Conservation (phyloP, 148 eudicot species). For the Tetragonia tetragonoides region DNA sequence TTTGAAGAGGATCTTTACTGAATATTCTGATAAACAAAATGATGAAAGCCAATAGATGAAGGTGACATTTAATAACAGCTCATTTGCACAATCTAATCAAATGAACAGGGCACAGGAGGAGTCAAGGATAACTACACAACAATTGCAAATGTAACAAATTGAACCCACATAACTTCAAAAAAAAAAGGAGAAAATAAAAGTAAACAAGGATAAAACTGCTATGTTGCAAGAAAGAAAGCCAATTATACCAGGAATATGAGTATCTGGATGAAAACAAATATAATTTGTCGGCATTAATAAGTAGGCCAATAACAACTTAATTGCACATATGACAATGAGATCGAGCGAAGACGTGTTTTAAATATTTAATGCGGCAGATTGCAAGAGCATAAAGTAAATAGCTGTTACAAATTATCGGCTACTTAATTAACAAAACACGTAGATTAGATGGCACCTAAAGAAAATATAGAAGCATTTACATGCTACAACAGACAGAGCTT, state of each 20-base stretch:
- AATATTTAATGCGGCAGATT: neutral
- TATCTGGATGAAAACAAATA: neutral
- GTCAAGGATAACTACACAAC: neutral
- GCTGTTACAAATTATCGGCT: neutral
- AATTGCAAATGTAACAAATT: neutral
- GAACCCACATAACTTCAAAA: neutral
- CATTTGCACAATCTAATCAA: neutral
- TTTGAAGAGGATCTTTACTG: neutral
- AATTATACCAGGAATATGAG: neutral
- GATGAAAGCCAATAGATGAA: neutral
- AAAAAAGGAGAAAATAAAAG: neutral
- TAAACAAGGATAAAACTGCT: neutral
- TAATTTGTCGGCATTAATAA: neutral
- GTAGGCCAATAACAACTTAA: neutral
- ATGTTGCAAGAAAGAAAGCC: neutral
- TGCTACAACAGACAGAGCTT: neutral
- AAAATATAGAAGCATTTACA: neutral
- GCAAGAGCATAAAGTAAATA: neutral
- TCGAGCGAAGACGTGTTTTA: neutral
- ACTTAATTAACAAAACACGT: neutral
- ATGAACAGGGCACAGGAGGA: neutral
- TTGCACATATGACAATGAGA: neutral
- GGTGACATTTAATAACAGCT: constrained; percentile 21
- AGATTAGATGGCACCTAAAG: neutral
- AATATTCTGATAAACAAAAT: neutral